phyloP scores from a whole-genome alignment of 208 protist genomes.

The Herpetomonas samuelpessoai region DNA sequence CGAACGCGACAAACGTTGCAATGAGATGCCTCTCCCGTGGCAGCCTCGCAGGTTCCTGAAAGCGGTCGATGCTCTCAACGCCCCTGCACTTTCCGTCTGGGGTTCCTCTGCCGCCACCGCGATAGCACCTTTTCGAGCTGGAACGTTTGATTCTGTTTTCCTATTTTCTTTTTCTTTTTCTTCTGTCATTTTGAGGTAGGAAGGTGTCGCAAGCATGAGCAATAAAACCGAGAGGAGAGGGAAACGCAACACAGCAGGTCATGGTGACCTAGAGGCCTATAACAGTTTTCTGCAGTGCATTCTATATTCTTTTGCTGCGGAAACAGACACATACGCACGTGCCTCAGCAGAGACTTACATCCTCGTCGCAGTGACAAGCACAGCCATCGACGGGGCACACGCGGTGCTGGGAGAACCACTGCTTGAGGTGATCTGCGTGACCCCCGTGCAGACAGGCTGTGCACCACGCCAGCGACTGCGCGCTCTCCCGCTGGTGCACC shows the following conservation, averaged over 20 bases:
- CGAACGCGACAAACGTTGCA: no score
- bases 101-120: no score
- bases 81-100: no score
- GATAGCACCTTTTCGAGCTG: no score
- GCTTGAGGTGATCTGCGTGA: slow-evolving; percentile 69
- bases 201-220: background rate
- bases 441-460: slow-evolving; percentile 79
- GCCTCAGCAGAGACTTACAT: slow-evolving; percentile 32
- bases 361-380: slow-evolving; percentile 70
- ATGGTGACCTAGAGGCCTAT: no score
- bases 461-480: slow-evolving; percentile 65
- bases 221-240: background rate
- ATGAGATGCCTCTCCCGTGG: no score
- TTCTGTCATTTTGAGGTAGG: background rate
- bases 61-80: no score
- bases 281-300: background rate
- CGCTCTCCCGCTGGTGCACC: slow-evolving; percentile 19
- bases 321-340: no score
- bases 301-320: slow-evolving; percentile 1
- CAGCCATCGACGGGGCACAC: slow-evolving; percentile 74
- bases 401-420: slow-evolving; percentile 77
- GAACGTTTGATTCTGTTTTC: background rate
- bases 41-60: no score
- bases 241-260: background rate
- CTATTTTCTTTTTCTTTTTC: slow-evolving; percentile 3